phyloP scores from a whole-genome alignment of 2,329 filamentous ascomycete genomes.

The Herpotrichia juniperi region DNA sequence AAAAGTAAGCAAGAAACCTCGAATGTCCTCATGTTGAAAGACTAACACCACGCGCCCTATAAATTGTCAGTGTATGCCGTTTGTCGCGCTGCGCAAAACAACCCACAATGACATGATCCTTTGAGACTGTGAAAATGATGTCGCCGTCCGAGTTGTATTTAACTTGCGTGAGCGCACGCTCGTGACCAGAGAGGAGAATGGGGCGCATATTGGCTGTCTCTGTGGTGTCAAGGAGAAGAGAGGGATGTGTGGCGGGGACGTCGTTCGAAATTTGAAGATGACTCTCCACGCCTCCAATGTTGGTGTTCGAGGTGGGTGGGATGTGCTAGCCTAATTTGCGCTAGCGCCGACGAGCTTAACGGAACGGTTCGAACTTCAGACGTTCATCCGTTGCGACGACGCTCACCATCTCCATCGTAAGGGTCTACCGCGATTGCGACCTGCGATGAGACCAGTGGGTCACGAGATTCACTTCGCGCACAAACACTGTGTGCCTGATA shows the following conservation, averaged over 20 bases:
- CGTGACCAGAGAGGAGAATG: slow-evolving; percentile 94
- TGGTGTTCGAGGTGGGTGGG: not conserved
- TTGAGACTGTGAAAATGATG: slow-evolving; percentile 79
- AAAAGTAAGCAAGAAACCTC: slow-evolving; percentile 25
- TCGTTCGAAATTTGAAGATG: slow-evolving; percentile 1
- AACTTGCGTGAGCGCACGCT: slow-evolving; percentile 94
- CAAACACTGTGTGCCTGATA: too few species aligned
- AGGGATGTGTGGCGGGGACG: slow-evolving; percentile 11
- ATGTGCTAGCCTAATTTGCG: slow-evolving; percentile 1
- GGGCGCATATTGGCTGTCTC: slow-evolving; percentile 74
- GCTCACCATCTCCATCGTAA: not conserved
- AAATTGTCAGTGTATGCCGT: not conserved
- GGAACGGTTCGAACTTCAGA: not conserved
- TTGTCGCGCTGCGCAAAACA: not conserved
- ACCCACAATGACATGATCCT: slow-evolving; percentile 81
- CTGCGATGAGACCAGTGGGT: too few species aligned
- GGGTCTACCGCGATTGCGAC: too few species aligned
- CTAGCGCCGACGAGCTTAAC: not conserved
- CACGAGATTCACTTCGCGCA: too few species aligned
- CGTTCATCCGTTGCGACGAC: not conserved
- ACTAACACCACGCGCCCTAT: slow-evolving; percentile 78
- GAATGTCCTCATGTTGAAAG: not conserved
- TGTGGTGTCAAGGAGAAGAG: slow-evolving; percentile 9
- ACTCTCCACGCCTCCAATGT: not conserved
- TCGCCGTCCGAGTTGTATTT: slow-evolving; percentile 75